Evolutionary conservation across 2,329 filamentous ascomycete genomes (phyloP), one percentile per base, ranked within the genome.

Genomic region (Sphaceloma murrayae): DNA sequence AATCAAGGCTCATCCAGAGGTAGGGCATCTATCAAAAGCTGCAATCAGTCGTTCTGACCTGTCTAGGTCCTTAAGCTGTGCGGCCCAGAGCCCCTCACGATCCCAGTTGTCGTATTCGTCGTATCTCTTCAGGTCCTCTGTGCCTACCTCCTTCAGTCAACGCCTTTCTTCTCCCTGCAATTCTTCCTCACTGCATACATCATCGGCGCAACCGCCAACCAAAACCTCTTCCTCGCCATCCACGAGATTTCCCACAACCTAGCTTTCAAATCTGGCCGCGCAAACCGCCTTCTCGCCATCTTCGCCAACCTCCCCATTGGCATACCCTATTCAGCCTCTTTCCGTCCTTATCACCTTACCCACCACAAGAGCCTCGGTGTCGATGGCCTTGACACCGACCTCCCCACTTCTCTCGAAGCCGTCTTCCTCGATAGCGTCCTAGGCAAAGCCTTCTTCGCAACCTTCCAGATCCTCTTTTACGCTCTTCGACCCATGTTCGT

Each of bases 401-500:
- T 98, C 19, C 91, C 91, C 17, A 96, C 91, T 13, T 78, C 85
- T 38, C 66, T 95, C 40, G 91, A 98, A 69, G 89, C 87, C 51
- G 67, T 94, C 60, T 82, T 98, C 62, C 80, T 98, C 56, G 85
- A 98, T 70, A 95, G 87, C 5, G 80, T 98, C 55, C 77, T 89
- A 13, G 91, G 91, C 62, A 98, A 98, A 68, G 82, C 91, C 53
- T 98, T 98, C 72, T 98, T 98, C 75, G 89, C 84, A 69, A 98
- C 91, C 54, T 98, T 95, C 69, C 91, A 98, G 67, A 95, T 98
- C 64, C 76, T 98, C 61, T 98, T 98, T 75, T 98, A 98, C 69
- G 91, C 91, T 56, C 66, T 98, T 40, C 85, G 91, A 11, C 91
- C 91, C 49, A 94, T 96, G 82, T 80, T 88, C 66, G 76, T 98